Evolutionary conservation across 768 basidiomycete genomes (phyloP).

Genomic region (Naganishia vishniacii): DNA sequence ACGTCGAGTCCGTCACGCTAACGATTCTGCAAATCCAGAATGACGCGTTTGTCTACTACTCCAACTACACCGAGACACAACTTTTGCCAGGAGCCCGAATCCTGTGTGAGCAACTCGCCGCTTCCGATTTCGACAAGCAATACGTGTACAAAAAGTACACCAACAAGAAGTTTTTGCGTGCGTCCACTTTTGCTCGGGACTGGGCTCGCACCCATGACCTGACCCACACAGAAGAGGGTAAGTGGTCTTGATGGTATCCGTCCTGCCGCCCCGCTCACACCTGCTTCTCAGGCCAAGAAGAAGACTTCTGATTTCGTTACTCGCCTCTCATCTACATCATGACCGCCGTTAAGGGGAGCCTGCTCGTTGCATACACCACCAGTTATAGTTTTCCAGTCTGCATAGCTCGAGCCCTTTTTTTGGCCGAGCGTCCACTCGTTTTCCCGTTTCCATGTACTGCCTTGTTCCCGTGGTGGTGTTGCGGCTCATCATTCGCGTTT

Average conservation of each 20-base stretch:
- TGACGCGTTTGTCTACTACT: conserved; percentile 85
- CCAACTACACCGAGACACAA: conserved; percentile 83
- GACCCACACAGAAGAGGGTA: conserved; percentile 13
- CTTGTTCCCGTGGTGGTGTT: conserved; percentile 1
- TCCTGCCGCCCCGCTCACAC: too few relatives aligned
- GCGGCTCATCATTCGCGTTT: background rate
- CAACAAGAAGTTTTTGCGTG: conserved; percentile 96
- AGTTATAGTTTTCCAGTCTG: conserved; percentile 10
- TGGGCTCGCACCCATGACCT: conserved; percentile 48
- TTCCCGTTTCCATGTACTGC: conserved; percentile 9
- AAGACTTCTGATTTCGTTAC: too few relatives aligned
- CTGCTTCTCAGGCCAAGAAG: too few relatives aligned
- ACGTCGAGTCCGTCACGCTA: conserved; percentile 19
- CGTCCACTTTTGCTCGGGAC: conserved; percentile 51
- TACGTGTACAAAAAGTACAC: conserved; percentile 96
- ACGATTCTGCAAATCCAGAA: too few relatives aligned
- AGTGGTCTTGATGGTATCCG: background rate
- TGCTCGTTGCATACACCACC: conserved; percentile 12
- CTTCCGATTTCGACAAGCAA: conserved; percentile 70
- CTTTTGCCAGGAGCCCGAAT: conserved; percentile 71
- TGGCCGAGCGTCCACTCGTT: conserved; percentile 11
- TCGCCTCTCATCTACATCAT: background rate
- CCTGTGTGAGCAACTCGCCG: conserved; percentile 75
- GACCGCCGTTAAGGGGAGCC: background rate
- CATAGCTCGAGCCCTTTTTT: background rate